Base-by-base conservation (phyloP, 768 basidiomycete species). In the Candolleomyces aberdarensis region DNA sequence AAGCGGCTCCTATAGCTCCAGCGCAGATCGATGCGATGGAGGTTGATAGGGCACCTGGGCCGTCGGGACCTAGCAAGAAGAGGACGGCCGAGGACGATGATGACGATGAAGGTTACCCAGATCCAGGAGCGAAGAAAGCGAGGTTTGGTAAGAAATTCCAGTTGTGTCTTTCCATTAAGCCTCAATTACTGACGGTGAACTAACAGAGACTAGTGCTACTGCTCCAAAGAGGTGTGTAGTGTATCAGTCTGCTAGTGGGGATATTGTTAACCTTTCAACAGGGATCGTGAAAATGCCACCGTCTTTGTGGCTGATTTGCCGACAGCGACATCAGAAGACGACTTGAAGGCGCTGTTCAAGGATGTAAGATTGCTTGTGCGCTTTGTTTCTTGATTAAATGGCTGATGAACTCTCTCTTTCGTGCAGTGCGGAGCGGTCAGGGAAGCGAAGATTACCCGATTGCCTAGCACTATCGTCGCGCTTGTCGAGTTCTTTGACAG, bases 231-330 rank as follows among this genome's bases (percentile, higher is more conserved):
- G 90, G 90, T 89, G 48, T 43, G 69, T 62, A 43, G 41, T 13
- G 11, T 43, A 51, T 48, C 58, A 31, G 58, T 58, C 46, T 60
- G 64, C 50, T 63, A 22, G 9, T 56, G 57, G 58, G 20, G 51
- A 13, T 63, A 4, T 32, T 49, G 41, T 17, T 31, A 20, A 46
- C 51, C 11, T 57, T 54, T 22, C 41, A 14, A 59, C 61, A 96
- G 96, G 64, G 97, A 99, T 75, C 93, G 97, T 50, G 97, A 99
- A 76, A 92, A 98, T 66, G 85, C 88, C 31, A 96, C 94, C 0
- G 89, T 98, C 4, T 92, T 98, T 61, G 89, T 97, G 14, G 83
- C 87, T 3, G 86, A 90, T 49, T 74, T 97, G 10, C 84, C 86
- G 0, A 48, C 72, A 17, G 79, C 75, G 11, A 78, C 81, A 10